Evolutionary conservation across 2,329 filamentous ascomycete species (phyloP).

Genomic region (Trichoderma hamatum): DNA sequence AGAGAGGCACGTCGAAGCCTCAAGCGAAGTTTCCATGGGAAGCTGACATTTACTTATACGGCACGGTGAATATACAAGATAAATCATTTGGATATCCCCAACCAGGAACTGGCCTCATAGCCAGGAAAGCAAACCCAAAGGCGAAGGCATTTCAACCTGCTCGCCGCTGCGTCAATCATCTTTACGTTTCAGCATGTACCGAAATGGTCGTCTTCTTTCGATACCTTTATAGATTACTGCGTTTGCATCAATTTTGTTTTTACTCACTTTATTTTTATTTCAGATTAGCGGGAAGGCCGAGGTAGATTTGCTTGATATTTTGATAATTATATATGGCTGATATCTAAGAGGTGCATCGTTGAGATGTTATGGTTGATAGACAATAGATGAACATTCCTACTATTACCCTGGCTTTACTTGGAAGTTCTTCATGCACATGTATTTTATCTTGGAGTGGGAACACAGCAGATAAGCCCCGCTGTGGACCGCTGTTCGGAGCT

Average conservation of each 20-base stretch:
- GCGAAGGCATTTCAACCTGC: constrained; percentile 21
- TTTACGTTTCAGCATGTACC: constrained; percentile 15
- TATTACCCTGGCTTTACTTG: too few relatives aligned
- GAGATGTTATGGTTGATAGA: constrained; percentile 6
- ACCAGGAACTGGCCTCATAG: background rate
- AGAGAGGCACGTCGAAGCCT: constrained; percentile 15
- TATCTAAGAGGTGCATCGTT: background rate
- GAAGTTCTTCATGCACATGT: background rate
- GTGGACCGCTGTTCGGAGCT: constrained; percentile 14
- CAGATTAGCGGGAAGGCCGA: background rate
- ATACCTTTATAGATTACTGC: constrained; percentile 30
- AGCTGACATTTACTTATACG: constrained; percentile 10
- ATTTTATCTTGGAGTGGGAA: background rate
- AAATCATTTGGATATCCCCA: background rate
- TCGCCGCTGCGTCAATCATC: constrained; percentile 25
- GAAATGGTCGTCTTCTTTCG: constrained; percentile 26
- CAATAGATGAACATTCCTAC: constrained; percentile 14
- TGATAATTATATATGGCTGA: background rate
- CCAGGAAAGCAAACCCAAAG: constrained; percentile 19
- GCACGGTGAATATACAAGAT: background rate
- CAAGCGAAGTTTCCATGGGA: background rate
- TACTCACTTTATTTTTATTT: background rate
- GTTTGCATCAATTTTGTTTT: constrained; percentile 2
- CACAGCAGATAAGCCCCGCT: constrained; percentile 23
- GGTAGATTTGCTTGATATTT: constrained; percentile 4